phyloP scores from a whole-genome alignment of 2,329 filamentous ascomycete species.

The Aureobasidium sp. region DNA sequence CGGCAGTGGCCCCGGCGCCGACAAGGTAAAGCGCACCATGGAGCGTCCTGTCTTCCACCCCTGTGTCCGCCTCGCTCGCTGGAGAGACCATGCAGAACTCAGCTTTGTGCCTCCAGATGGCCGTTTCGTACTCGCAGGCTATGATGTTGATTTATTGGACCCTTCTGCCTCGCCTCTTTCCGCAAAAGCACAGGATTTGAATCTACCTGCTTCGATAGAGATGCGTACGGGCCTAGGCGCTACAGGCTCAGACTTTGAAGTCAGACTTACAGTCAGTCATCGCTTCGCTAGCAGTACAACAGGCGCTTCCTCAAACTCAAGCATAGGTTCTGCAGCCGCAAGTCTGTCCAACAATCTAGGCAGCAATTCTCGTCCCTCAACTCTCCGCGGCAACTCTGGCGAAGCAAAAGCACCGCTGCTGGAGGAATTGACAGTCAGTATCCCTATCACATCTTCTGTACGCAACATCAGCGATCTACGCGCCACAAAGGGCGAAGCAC shows the following conservation, averaged over 20 bases:
- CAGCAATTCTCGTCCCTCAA: background rate
- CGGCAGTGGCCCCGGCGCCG: slow-evolving; percentile 61
- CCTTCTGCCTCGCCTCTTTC: slow-evolving; percentile 32
- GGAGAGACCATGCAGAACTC: slow-evolving; percentile 84
- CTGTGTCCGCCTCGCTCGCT: slow-evolving; percentile 81
- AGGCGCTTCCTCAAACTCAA: background rate
- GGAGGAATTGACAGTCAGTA: slow-evolving; percentile 67
- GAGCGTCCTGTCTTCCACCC: slow-evolving; percentile 93
- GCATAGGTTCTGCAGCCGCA: background rate
- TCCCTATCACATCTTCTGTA: slow-evolving; percentile 71
- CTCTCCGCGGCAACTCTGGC: slow-evolving; percentile 13
- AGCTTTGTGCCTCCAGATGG: slow-evolving; percentile 95
- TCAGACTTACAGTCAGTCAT: slow-evolving; percentile 61
- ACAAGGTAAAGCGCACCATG: slow-evolving; percentile 46
- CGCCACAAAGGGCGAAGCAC: slow-evolving; percentile 72
- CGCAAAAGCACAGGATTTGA: slow-evolving; percentile 48
- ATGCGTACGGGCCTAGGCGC: slow-evolving; percentile 71
- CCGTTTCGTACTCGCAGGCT: slow-evolving; percentile 84
- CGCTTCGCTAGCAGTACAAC: slow-evolving; percentile 27
- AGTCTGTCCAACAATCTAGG: slow-evolving; percentile 12
- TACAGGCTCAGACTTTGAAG: slow-evolving; percentile 77
- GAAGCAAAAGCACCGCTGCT: slow-evolving; percentile 35
- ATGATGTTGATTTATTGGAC: slow-evolving; percentile 85
- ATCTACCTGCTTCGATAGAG: slow-evolving; percentile 73
- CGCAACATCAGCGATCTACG: slow-evolving; percentile 67